phyloP scores from a whole-genome alignment of 805 yeast species.

The Barnettozyma pratensis region DNA sequence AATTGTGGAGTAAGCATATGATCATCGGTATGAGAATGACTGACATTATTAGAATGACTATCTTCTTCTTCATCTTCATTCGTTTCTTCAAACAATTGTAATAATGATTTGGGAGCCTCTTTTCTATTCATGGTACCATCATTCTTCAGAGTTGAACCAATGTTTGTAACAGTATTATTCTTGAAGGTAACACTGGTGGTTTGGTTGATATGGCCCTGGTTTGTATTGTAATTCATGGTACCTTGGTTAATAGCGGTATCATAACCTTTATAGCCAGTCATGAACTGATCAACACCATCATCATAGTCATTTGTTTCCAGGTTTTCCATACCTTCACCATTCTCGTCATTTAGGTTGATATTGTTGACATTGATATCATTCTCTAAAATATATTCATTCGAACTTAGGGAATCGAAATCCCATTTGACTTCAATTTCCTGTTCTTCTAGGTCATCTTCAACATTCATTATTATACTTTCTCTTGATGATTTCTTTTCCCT shows the following conservation, averaged over 20 bases:
- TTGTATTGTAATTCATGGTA: slow-evolving; percentile 13
- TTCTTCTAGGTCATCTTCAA: slow-evolving; percentile 39
- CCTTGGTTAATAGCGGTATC: slow-evolving; percentile 8
- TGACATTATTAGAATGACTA: background rate
- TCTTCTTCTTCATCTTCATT: slow-evolving; percentile 28
- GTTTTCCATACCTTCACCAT: slow-evolving; percentile 18
- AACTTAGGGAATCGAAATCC: slow-evolving; percentile 84
- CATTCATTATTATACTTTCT: slow-evolving; percentile 39
- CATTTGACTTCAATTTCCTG: slow-evolving; percentile 55
- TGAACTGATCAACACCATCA: slow-evolving; percentile 25
- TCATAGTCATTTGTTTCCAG: slow-evolving; percentile 20
- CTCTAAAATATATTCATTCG: slow-evolving; percentile 67
- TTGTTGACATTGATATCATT: slow-evolving; percentile 50
- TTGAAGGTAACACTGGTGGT: slow-evolving; percentile 21
- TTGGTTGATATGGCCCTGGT: slow-evolving; percentile 3
- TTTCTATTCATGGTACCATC: slow-evolving; percentile 28
- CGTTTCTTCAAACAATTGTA: slow-evolving; percentile 61
- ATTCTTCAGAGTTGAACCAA: slow-evolving; percentile 22
- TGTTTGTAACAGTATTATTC: slow-evolving; percentile 28
- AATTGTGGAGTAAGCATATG: slow-evolving; percentile 5
- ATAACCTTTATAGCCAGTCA: slow-evolving; percentile 22
- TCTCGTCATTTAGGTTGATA: slow-evolving; percentile 24
- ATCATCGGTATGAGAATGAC: background rate
- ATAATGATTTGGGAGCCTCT: slow-evolving; percentile 68
- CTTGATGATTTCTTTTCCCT: slow-evolving; percentile 60